Evolutionary conservation across 108 stramenopile genomes (phyloP), one percentile per base, ranked within the genome.

Genomic region (Cyclotella choctawhatcheeana): DNA sequence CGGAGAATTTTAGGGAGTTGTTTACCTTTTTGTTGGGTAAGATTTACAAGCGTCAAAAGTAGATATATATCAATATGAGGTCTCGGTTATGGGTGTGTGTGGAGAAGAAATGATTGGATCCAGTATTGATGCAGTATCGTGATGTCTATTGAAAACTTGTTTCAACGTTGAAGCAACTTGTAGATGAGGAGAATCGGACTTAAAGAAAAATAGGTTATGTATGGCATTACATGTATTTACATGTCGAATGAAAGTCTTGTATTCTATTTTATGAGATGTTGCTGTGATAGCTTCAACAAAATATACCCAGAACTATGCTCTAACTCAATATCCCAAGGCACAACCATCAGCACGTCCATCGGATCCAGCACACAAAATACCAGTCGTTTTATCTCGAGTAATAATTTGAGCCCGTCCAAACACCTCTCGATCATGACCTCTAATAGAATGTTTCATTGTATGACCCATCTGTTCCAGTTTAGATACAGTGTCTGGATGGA

Each of bases 341-440:
- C 93, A 96, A 10, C 98, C 98, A 77, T 99, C 98, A 2, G 93
- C 91, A 52, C 98, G 77, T 12, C 94, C 94, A 70, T 99, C 98
- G 7, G 92, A 93, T 7, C 97, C 98, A 26, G 92, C 97, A 83
- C 94, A 95, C 45, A 94, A 74, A 27, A 97, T 92, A 26, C 93
- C 93, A 0, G 77, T 85, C 13, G 56, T 47, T 17, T 76, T 71
- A 40, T 92, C 79, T 40, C 72, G 62, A 27, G 76, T 71, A 44
- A 97, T 94, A 25, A 97, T 93, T 83, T 99, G 98, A 0, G 95
- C 97, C 18, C 96, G 65, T 7, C 98, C 98, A 81, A 98, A 97
- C 48, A 92, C 44, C 8, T 76, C 69, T 13, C 97, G 81, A 3
- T 79, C 82, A 56, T 93, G 81, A 17, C 96, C 94, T 17, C 37